Evolutionary conservation across 345 rosid species (phyloP).

Genomic region (Angophora floribunda): DNA sequence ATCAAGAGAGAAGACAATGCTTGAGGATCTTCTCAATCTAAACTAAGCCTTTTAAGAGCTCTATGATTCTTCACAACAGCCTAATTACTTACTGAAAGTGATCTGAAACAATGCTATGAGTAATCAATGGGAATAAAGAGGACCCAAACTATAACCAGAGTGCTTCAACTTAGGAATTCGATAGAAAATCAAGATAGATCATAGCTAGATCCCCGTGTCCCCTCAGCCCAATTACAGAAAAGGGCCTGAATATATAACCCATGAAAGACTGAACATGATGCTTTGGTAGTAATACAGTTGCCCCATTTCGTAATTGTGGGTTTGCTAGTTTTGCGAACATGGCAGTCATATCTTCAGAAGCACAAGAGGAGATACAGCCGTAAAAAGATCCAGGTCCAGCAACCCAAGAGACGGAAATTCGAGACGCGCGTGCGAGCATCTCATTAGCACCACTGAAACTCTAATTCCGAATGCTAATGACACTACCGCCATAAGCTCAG

Average conservation of each 20-base stretch:
- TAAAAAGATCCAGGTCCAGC: neutral
- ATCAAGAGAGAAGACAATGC: neutral
- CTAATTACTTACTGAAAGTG: neutral
- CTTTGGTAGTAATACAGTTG: neutral
- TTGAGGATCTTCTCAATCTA: neutral
- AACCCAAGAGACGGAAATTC: neutral
- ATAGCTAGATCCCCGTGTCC: neutral
- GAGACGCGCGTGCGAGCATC: neutral
- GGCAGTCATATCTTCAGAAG: neutral
- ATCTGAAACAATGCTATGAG: neutral
- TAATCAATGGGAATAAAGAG: neutral
- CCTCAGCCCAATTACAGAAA: neutral
- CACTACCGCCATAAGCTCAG: neutral
- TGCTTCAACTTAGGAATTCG: neutral
- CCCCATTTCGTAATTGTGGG: neutral
- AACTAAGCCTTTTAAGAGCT: neutral
- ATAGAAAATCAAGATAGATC: neutral
- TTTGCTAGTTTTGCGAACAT: neutral
- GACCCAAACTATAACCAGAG: neutral
- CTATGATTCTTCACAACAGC: neutral
- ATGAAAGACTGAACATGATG: neutral
- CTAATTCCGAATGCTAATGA: neutral
- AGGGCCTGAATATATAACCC: neutral
- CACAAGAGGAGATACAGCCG: neutral
- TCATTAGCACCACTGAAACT: neutral